Base-by-base conservation (phyloP, 164 flowering plant species). In the Vitis labrusca region DNA sequence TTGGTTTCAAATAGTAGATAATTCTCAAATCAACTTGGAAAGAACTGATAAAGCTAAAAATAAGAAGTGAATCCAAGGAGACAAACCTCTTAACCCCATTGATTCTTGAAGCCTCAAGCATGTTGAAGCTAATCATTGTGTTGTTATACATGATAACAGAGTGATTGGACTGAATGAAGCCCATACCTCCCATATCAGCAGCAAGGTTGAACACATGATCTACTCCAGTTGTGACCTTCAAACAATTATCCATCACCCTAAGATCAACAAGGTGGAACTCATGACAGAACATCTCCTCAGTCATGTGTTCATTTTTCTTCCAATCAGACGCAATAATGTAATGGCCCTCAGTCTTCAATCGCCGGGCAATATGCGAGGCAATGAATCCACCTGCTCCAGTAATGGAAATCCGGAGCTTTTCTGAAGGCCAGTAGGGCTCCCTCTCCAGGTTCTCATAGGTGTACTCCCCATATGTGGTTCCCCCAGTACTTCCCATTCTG, bases 181-280 rank as follows among this genome's bases (percentile, higher is more conserved):
- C 99, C 99, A 95, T 95, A 48, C 99, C 99, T 70, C 99, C 99
- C 99, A 95, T 95, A 79, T 95, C 99, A 73, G 99, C 99, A 67
- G 98, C 99, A n/a, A 95, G 90, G 83, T 95, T 95, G 71, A 95
- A 95, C 8, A 95, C 98, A 79, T 95, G 99, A 67, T 93, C 97
- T 29, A 90, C 97, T 3, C 80, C 88, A 50, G 84, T 70, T 8
- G 98, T 93, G 58, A 95, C 97, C 80, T 88, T 93, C 80, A 93
- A 71, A 74, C 99, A 95, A 69, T 95, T 95, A 16, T 95, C 97
- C 99, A 95, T 95, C 62, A 93, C 98, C 81, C 99, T 86, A 3
- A 93, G 93, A 76, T 95, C 99, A 44, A 84, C 97, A 54, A 95
- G 94, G 73, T 95, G 98, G 78, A 95, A 95, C 67, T 95, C 99